Conservation (phyloP, 2,329 filamentous ascomycete species). For the Pyricularia sp. region DNA sequence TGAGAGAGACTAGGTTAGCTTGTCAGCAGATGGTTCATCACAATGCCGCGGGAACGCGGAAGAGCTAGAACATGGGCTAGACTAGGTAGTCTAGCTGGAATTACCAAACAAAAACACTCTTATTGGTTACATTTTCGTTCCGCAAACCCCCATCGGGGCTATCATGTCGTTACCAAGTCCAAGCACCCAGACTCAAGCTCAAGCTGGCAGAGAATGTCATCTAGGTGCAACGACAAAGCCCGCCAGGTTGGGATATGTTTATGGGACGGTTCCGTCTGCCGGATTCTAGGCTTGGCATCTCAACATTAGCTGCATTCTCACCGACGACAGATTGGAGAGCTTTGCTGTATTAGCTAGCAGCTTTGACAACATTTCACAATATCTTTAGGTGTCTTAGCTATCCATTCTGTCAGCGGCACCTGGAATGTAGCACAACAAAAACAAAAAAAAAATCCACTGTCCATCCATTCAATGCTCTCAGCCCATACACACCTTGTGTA, state of each 20-base stretch:
- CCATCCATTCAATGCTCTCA: too few species aligned
- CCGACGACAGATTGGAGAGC: too few species aligned
- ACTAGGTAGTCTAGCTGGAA: neutral
- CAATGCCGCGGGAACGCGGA: neutral
- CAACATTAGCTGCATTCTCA: neutral
- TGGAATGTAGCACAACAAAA: too few species aligned
- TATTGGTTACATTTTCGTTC: too few species aligned
- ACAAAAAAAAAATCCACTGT: too few species aligned
- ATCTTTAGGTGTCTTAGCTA: too few species aligned
- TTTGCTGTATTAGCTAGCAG: too few species aligned
- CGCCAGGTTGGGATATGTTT: neutral
- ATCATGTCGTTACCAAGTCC: neutral
- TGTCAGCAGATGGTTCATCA: neutral
- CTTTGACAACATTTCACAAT: too few species aligned
- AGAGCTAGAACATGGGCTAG: neutral
- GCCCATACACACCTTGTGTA: too few species aligned
- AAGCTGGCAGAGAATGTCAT: neutral
- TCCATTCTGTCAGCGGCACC: too few species aligned
- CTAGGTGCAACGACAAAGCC: neutral
- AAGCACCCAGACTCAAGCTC: neutral
- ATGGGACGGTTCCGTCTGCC: neutral
- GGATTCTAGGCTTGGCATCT: neutral
- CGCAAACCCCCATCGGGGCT: neutral
- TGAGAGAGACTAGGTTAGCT: slow-evolving; percentile 2
- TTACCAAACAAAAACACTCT: neutral